Conservation (phyloP, 2,329 filamentous ascomycete species). For the Aureobasidium mangrovei region DNA sequence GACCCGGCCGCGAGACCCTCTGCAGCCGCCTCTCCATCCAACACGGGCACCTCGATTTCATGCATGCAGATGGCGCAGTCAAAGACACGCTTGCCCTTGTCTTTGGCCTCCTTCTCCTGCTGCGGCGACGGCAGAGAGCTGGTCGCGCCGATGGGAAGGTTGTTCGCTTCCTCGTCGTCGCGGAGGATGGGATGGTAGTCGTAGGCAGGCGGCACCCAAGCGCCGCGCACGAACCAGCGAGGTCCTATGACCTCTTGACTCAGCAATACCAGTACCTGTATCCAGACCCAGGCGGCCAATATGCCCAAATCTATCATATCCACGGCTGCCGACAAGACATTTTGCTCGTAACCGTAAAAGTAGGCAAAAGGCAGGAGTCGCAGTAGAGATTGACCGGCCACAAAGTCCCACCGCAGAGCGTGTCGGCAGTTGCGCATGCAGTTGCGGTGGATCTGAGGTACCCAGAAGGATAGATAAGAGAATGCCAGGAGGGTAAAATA, state of each 20-base stretch:
- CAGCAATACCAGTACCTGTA: constrained; percentile 70
- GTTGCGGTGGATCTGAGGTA: constrained; percentile 87
- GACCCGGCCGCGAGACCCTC: constrained; percentile 21
- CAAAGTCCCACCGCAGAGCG: constrained; percentile 85
- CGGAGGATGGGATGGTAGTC: constrained; percentile 90
- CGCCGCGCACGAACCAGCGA: constrained; percentile 67
- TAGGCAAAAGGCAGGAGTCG: constrained; percentile 76
- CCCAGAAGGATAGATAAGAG: constrained; percentile 81
- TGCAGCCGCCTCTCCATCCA: constrained; percentile 41
- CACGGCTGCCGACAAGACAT: constrained; percentile 68
- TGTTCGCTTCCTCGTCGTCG: constrained; percentile 71
- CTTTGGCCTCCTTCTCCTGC: constrained; percentile 32
- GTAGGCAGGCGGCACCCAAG: constrained; percentile 63
- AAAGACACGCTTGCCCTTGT: constrained; percentile 54
- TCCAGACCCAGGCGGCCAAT: constrained; percentile 72
- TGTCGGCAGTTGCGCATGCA: constrained; percentile 82
- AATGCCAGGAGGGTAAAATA: constrained; percentile 59
- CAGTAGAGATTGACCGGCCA: constrained; percentile 71
- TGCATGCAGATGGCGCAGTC: constrained; percentile 96
- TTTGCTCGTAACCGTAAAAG: constrained; percentile 69
- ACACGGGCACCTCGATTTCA: constrained; percentile 77
- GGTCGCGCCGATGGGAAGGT: constrained; percentile 60
- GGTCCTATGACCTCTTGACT: constrained; percentile 81
- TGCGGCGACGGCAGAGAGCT: background rate
- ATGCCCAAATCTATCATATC: constrained; percentile 57